Evolutionary conservation across 2,329 filamentous ascomycete species (phyloP).

Genomic region (Zymoseptoria brevis): DNA sequence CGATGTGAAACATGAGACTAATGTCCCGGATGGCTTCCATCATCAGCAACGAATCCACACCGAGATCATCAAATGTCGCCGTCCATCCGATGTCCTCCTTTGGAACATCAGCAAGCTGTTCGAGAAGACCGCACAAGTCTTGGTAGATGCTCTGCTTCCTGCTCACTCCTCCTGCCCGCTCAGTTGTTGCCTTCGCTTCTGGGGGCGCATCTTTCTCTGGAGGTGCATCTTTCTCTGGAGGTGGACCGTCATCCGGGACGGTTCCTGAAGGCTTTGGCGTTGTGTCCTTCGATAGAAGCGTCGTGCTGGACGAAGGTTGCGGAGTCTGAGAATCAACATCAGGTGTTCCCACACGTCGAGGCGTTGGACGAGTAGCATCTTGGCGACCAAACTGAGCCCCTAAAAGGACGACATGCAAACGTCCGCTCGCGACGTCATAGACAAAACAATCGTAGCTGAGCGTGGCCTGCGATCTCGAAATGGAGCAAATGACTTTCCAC

Average conservation of each 20-base stretch:
- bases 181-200: neutral
- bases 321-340: neutral
- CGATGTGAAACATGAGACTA: constrained; percentile 6
- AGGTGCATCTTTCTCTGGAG: neutral
- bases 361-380: neutral
- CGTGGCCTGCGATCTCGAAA: neutral
- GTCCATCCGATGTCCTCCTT: neutral
- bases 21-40: constrained; percentile 20
- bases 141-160: neutral
- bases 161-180: neutral
- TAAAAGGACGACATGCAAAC: constrained; percentile 1
- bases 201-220: neutral
- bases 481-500: neutral
- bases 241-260: neutral
- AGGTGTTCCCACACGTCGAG: neutral
- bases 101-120: constrained; percentile 3
- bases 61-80: constrained; percentile 15
- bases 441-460: constrained; percentile 3
- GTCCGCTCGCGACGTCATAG: constrained; percentile 2
- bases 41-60: constrained; percentile 22
- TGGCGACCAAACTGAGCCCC: neutral
- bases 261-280: neutral
- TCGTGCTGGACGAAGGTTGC: neutral
- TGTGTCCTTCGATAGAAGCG: neutral
- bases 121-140: neutral